Percentiles rank a stretch among this genome's conserved stretches.
phyloP scores from a whole-genome alignment of 1,284 basidiomycete genomes.

The Porodaedalea pini region DNA sequence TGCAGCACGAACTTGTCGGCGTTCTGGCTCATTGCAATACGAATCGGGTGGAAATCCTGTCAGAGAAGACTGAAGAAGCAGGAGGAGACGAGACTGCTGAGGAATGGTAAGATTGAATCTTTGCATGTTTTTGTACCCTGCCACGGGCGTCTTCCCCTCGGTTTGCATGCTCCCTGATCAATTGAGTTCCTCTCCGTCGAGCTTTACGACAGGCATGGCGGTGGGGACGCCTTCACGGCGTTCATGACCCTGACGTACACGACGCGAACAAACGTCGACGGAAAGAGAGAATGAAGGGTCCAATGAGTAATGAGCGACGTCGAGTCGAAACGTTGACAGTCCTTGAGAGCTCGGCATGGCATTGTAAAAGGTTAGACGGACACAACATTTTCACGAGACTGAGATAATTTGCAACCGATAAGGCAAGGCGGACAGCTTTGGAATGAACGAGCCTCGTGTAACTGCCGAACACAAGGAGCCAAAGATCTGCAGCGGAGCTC shows the following conservation, averaged over 20 bases:
- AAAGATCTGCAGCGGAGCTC: conserved; percentile 2
- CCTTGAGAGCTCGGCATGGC: background rate
- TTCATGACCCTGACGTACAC: background rate
- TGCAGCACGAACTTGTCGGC: conserved; percentile 31
- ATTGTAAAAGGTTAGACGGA: background rate
- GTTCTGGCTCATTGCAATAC: conserved; percentile 11
- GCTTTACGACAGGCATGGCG: background rate
- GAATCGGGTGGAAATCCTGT: conserved; percentile 20
- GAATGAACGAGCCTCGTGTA: conserved; percentile 2
- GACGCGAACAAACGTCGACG: background rate
- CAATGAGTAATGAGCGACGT: background rate
- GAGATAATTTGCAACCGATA: background rate
- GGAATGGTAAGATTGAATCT: background rate
- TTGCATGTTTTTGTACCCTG: background rate
- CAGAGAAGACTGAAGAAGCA: conserved; percentile 20
- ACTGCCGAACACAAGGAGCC: background rate
- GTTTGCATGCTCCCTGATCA: too few relatives aligned
- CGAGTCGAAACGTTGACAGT: background rate
- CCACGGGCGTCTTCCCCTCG: background rate
- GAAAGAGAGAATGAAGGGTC: background rate
- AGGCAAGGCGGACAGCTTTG: background rate
- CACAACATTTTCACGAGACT: background rate
- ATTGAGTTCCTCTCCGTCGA: background rate
- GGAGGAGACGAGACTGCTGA: conserved; percentile 11
- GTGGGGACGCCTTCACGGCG: background rate